These are phyloP conservation scores for Antitrichia curtipendula DNA, from an alignment of 225 moss, liverwort and hornwort genomes.

Conservation along the genomic window DNA sequence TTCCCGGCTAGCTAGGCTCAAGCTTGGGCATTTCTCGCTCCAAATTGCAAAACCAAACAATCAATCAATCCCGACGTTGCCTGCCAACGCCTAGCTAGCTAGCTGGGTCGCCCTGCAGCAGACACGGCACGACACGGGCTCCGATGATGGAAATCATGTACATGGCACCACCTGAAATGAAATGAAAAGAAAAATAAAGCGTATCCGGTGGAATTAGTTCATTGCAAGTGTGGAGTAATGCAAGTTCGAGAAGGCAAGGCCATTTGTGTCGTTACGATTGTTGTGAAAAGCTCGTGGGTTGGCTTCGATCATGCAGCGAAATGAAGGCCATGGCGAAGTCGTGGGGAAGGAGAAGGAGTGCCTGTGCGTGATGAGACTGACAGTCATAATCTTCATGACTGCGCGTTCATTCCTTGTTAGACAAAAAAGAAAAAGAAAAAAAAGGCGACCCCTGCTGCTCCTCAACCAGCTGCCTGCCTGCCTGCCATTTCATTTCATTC, in stretches of 20 bases:
- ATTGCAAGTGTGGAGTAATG: background rate
- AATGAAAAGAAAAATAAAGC: background rate
- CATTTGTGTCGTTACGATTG: too few species aligned
- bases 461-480: background rate
- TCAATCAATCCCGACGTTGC: too few species aligned
- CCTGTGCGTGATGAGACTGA: background rate
- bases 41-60: background rate
- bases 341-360: background rate
- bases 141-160: background rate
- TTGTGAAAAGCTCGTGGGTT: background rate
- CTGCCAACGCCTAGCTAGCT: background rate
- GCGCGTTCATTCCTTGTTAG: background rate
- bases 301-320: background rate
- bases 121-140: background rate
- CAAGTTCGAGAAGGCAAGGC: background rate
- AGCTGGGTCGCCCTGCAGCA: background rate
- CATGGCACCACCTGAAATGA: background rate
- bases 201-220: too few species aligned
- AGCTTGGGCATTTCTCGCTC: background rate
- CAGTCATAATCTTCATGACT: background rate
- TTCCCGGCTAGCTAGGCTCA: background rate
- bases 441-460: too few species aligned
- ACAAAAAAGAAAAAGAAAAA: background rate
- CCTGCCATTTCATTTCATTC: background rate
- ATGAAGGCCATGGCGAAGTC: background rate